These are phyloP conservation scores for Salix koriyanagi DNA, from an alignment of 345 rosid genomes.

Conservation along the genomic window DNA sequence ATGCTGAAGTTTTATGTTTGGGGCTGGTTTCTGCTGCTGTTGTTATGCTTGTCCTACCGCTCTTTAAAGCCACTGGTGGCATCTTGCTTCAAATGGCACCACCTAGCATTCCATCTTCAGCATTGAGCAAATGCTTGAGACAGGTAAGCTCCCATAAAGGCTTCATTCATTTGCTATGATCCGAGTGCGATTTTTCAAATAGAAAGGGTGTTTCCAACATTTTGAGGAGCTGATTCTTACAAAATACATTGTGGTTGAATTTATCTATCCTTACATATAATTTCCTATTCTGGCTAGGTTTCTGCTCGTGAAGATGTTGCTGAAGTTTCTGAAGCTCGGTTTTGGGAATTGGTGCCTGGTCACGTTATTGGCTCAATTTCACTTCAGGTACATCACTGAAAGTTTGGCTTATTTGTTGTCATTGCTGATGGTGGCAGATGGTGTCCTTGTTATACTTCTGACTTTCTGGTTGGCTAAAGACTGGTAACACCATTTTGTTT, in stretches of 20 bases:
- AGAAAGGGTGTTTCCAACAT: no score
- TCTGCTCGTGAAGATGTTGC: slow-evolving; percentile 63
- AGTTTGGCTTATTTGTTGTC: neutral
- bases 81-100: slow-evolving; percentile 95
- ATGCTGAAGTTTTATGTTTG: slow-evolving; percentile 90
- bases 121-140: slow-evolving; percentile 78
- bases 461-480: neutral
- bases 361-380: slow-evolving; percentile 80
- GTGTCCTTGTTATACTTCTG: neutral
- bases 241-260: neutral
- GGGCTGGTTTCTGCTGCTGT: slow-evolving; percentile 81
- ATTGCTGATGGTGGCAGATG: neutral
- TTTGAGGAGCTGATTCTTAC: no score
- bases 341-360: slow-evolving; percentile 96
- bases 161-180: neutral
- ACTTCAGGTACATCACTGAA: slow-evolving; percentile 47
- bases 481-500: neutral
- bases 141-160: slow-evolving; percentile 47
- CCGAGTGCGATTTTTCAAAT: no score
- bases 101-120: slow-evolving; percentile 77
- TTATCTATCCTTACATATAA: no score
- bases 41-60: slow-evolving; percentile 85
- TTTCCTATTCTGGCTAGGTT: slow-evolving; percentile 36
- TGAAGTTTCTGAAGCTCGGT: slow-evolving; percentile 75
- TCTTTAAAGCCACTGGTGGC: slow-evolving; percentile 73